Percentiles rank a stretch among this genome's conserved stretches.
Conservation (phyloP, 78 protist species). For the Mastigamoeba balamuthi region DNA sequence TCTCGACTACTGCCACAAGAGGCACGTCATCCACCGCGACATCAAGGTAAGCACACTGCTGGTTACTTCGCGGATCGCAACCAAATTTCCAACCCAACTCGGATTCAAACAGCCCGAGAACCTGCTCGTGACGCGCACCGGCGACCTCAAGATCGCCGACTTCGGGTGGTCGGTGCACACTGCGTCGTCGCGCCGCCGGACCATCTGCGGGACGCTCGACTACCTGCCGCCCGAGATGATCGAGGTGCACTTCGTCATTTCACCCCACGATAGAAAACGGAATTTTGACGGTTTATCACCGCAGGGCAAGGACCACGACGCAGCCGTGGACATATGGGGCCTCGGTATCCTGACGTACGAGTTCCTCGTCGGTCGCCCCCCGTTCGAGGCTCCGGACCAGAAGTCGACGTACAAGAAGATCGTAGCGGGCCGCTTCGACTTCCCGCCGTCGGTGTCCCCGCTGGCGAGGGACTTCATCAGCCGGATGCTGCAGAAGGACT, state of each 20-base stretch:
- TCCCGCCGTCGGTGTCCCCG: constrained; percentile 16
- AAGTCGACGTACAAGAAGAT: background rate
- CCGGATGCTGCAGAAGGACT: too few species aligned
- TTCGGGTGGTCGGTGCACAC: constrained; percentile 96
- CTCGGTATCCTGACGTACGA: constrained; percentile 30
- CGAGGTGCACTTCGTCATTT: constrained; percentile 9
- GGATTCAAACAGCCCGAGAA: constrained; percentile 68
- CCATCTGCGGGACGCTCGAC: constrained; percentile 94
- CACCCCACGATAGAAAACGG: too few species aligned
- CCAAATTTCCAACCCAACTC: background rate
- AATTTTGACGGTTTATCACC: too few species aligned
- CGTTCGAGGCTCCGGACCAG: constrained; percentile 2
- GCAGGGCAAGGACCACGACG: constrained; percentile 62
- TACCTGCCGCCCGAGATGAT: constrained; percentile 95
- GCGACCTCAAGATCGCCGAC: constrained; percentile 91
- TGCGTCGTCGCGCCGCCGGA: constrained; percentile 47
- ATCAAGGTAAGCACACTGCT: constrained; percentile 57
- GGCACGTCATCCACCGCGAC: constrained; percentile 93
- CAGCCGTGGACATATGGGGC: constrained; percentile 15
- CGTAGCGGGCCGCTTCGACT: background rate
- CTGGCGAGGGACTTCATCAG: constrained; percentile 31
- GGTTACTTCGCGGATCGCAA: background rate
- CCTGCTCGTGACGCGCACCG: constrained; percentile 47
- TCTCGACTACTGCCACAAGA: constrained; percentile 70
- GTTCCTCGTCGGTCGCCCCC: constrained; percentile 28